These are phyloP conservation scores for Tetraselmis striata DNA, from an alignment of 139 green algal species.

Conservation along the genomic window DNA sequence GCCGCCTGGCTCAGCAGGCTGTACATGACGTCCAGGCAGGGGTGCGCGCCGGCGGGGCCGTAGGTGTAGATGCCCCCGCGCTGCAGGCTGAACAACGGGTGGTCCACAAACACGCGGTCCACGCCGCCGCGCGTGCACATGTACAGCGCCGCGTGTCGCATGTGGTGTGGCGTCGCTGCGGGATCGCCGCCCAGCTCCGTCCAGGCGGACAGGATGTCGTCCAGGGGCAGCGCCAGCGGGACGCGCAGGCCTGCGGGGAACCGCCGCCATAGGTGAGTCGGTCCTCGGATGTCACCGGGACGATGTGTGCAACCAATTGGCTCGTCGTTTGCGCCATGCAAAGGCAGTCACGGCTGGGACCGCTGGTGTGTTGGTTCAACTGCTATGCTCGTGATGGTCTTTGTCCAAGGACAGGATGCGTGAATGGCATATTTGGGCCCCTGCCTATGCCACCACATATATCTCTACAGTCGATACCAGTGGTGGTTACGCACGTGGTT, in stretches of 20 bases:
- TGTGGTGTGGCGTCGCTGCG: background rate
- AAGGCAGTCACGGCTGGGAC: too few species aligned
- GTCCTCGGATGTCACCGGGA: too few species aligned
- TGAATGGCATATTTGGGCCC: too few species aligned
- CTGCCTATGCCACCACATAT: too few species aligned
- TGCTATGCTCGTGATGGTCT: too few species aligned
- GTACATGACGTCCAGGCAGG: slow-evolving; percentile 50
- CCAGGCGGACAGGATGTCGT: slow-evolving; percentile 3
- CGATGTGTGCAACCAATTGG: too few species aligned
- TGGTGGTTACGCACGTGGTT: too few species aligned
- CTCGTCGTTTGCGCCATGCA: too few species aligned
- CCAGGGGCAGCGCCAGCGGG: slow-evolving; percentile 37
- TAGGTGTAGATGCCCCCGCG: slow-evolving; percentile 23
- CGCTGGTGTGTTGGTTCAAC: too few species aligned
- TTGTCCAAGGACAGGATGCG: too few species aligned
- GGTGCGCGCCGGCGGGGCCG: background rate
- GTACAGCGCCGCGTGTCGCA: slow-evolving; percentile 28
- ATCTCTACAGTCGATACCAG: too few species aligned
- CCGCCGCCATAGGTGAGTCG: too few species aligned
- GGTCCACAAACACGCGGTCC: slow-evolving; percentile 73
- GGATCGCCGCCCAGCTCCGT: background rate
- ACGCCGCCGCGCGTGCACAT: slow-evolving; percentile 41
- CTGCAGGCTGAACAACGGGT: slow-evolving; percentile 44
- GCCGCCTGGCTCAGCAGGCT: slow-evolving; percentile 76
- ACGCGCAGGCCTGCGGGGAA: slow-evolving; percentile 22